phyloP scores from a whole-genome alignment of 176 grass and related monocot species.

The Raddia guianensis region DNA sequence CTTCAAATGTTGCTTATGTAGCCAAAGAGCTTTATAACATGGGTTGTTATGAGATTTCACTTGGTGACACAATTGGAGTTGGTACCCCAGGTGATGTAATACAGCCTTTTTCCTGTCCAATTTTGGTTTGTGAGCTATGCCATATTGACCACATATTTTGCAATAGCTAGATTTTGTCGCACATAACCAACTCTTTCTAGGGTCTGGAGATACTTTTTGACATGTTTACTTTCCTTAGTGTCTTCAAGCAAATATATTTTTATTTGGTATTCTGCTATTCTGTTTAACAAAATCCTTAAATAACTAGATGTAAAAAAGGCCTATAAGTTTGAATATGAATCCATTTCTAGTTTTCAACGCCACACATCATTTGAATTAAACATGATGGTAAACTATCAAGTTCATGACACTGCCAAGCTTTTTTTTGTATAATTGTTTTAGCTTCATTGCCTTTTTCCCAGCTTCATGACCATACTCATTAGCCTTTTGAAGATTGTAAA shows the following conservation, averaged over 20 bases:
- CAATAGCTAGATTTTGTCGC: not conserved
- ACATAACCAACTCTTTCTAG: not conserved
- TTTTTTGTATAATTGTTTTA: not conserved
- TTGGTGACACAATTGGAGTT: slow-evolving; percentile 94
- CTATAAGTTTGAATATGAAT: not conserved
- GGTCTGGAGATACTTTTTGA: slow-evolving; percentile 14
- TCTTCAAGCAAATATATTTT: not conserved
- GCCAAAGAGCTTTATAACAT: slow-evolving; percentile 95
- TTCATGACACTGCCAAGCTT: not conserved
- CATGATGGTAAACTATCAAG: not conserved
- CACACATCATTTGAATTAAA: not conserved
- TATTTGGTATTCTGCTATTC: not conserved
- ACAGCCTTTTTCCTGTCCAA: not conserved
- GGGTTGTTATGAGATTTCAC: slow-evolving; percentile 95
- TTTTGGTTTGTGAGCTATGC: not conserved
- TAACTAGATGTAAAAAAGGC: not conserved
- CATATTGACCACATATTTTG: not conserved
- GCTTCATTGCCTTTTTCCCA: not conserved
- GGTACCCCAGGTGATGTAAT: slow-evolving; percentile 78
- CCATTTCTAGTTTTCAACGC: not conserved
- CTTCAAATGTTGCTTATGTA: slow-evolving; percentile 81
- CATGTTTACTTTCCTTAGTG: not conserved
- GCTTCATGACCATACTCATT: not conserved
- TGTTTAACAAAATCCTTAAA: not conserved
- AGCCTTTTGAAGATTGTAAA: not conserved